Evolutionary conservation across 345 rosid species (phyloP).

Genomic region (Limnanthes douglasii): DNA sequence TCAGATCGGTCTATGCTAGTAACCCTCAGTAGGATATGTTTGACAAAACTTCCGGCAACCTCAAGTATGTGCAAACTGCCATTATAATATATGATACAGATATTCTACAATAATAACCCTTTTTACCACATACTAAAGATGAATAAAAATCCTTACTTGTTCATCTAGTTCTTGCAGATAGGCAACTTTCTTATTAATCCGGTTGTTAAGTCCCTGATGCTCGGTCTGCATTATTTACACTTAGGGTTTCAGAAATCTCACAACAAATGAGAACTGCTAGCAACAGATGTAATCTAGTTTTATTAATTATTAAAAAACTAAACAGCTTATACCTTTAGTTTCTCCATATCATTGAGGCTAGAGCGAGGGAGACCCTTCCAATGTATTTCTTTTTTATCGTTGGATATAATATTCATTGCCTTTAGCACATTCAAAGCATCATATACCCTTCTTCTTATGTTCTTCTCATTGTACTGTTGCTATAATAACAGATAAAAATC

Average conservation of each 20-base stretch:
- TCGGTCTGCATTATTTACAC: slow-evolving; percentile 26
- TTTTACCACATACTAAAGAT: too few species aligned
- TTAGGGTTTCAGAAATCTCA: slow-evolving; percentile 4
- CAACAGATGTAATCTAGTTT: too few species aligned
- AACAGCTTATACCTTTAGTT: slow-evolving; percentile 80
- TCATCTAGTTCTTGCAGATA: slow-evolving; percentile 70
- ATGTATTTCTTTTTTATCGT: slow-evolving; percentile 74
- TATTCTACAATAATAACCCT: too few species aligned
- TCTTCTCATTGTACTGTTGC: slow-evolving; percentile 79
- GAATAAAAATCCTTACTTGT: slow-evolving; percentile 59
- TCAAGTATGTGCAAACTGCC: too few species aligned
- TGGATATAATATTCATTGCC: slow-evolving; percentile 81
- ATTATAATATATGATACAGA: too few species aligned
- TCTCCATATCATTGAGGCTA: slow-evolving; percentile 59
- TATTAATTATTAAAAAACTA: slow-evolving; percentile 3
- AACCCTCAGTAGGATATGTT: too few species aligned
- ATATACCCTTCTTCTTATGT: slow-evolving; percentile 69
- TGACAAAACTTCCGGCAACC: too few species aligned
- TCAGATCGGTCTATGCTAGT: too few species aligned
- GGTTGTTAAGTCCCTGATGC: slow-evolving; percentile 36
- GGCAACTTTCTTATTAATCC: slow-evolving; percentile 60
- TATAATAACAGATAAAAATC: too few species aligned
- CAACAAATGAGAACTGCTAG: not conserved
- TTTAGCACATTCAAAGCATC: slow-evolving; percentile 77
- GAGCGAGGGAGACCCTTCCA: slow-evolving; percentile 83